Base-by-base conservation (phyloP, 495 filamentous ascomycete species). In the Lophiotrema nucula region DNA sequence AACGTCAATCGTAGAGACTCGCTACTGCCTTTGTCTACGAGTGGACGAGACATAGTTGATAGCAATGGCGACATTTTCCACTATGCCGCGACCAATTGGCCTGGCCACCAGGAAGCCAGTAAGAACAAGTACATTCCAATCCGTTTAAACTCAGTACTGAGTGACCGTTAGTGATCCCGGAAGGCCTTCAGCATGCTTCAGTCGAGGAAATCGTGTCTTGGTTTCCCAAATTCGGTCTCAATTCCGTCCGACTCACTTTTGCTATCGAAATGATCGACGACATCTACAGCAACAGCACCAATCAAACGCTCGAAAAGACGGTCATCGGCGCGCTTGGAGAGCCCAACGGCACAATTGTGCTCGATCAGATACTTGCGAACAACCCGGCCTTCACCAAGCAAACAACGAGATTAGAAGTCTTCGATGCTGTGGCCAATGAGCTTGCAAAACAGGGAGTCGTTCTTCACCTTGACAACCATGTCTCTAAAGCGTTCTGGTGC, bases 231-330 rank as follows among this genome's bases (percentile, higher is more conserved):
- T 67, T 76, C 16, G 72, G 71, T 41, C 79, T 79, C 73, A 79
- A 79, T 73, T 79, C 77, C 67, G 76, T 81, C 41, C 77, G 78
- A n/a, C 70, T 81, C 21, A 79, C 77, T 24, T 81, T 75, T 69
- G 71, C 70, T 27, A 78, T 73, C 67, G 78, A 81, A 60, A 74
- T 76, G 57, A 73, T 78, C 35, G 55, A 58, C 24, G 55, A 58
- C 47, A 51, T 51, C 3, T 52, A 1, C 70, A 79, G 16, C 64
- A 73, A 68, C 72, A 74, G 2, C 19, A 53, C 44, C 47, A 70
- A 22, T 42, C 58, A 24, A 69, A 80, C 31, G 22, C 26, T 58
- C 3, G 55, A 52, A 18, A 53, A 60, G 6, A 68, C 69, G 58
- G 67, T 77, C 3, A 78, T 81, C 62, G 38, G 48, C 15, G 51